A percentile compares a stretch with the other conserved stretches of the same genome.
phyloP scores from a whole-genome alignment of 257 asterid genomes.

The Nemophila menziesii region DNA sequence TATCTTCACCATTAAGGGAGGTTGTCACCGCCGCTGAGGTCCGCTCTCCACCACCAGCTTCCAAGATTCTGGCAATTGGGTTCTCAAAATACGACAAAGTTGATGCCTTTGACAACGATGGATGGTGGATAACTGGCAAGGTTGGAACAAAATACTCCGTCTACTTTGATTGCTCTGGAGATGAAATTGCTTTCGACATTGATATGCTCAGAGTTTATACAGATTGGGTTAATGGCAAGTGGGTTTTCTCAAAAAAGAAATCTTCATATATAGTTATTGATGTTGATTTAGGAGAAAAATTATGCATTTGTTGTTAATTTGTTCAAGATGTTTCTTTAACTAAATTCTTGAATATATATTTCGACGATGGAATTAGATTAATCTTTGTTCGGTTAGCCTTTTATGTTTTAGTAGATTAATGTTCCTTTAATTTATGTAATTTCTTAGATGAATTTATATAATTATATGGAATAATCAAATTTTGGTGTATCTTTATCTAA shows the following conservation, averaged over 20 bases:
- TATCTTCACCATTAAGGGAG: slow-evolving; percentile 18
- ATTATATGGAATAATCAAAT: too few species aligned
- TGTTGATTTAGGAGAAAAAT: too few species aligned
- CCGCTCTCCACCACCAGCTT: slow-evolving; percentile 16
- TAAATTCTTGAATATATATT: too few species aligned
- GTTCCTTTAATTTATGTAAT: too few species aligned
- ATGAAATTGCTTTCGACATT: slow-evolving; percentile 12
- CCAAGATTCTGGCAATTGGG: neutral
- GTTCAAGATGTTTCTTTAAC: too few species aligned
- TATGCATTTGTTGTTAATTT: too few species aligned
- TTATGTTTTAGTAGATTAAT: too few species aligned
- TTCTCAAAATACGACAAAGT: slow-evolving; percentile 1
- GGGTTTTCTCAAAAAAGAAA: slow-evolving; percentile 10
- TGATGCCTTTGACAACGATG: slow-evolving; percentile 21
- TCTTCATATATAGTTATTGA: too few species aligned
- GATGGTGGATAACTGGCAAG: slow-evolving; percentile 22
- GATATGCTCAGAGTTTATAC: slow-evolving; percentile 21
- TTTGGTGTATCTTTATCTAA: too few species aligned
- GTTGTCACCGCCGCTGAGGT: slow-evolving; percentile 10
- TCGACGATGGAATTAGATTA: too few species aligned
- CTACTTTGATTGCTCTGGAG: slow-evolving; percentile 15
- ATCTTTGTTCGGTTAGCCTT: too few species aligned
- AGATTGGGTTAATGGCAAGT: slow-evolving; percentile 18
- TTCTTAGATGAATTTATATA: too few species aligned
- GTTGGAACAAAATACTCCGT: slow-evolving; percentile 4